Evolutionary conservation across 2,329 filamentous ascomycete species (phyloP).

Genomic region (Chaetomiaceae sp.): DNA sequence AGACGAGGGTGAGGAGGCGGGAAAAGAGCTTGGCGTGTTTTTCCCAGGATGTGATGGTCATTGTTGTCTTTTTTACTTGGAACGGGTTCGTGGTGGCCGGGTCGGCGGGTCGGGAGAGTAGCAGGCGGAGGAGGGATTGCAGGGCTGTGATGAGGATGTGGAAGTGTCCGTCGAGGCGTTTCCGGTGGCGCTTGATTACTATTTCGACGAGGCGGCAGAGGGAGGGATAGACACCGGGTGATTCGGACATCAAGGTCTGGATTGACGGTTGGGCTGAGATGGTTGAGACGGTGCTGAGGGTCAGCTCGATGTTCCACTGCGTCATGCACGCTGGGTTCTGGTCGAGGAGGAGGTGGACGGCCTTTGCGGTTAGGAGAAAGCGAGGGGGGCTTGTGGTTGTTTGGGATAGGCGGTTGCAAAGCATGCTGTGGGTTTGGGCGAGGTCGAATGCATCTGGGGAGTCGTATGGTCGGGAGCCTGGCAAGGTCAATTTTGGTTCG

Average conservation of each 20-base stretch:
- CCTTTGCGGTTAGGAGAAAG: constrained; percentile 39
- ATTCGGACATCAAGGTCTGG: constrained; percentile 27
- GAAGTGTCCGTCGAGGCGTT: constrained; percentile 59
- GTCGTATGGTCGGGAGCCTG: constrained; percentile 12
- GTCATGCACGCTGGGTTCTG: constrained; percentile 47
- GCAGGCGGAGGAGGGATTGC: constrained; percentile 51
- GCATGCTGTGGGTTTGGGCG: constrained; percentile 39
- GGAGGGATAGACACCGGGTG: constrained; percentile 40
- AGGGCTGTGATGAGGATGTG: constrained; percentile 53
- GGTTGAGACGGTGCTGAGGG: constrained; percentile 42
- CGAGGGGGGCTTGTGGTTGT: constrained; percentile 31
- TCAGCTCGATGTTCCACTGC: constrained; percentile 56
- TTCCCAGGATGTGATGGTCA: constrained; percentile 31
- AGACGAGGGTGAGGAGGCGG: constrained; percentile 53
- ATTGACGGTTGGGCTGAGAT: constrained; percentile 31
- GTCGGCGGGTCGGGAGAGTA: constrained; percentile 40
- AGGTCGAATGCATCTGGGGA: constrained; percentile 33
- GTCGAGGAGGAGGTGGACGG: constrained; percentile 46
- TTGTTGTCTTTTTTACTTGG: neutral
- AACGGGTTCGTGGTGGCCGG: neutral
- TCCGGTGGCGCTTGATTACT: constrained; percentile 56
- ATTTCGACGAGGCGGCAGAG: constrained; percentile 52
- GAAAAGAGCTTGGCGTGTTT: constrained; percentile 49
- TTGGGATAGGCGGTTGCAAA: constrained; percentile 34
- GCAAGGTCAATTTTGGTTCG: neutral